Conservation (phyloP, 2,329 filamentous ascomycete genomes). For the Aspergillus sp. region DNA sequence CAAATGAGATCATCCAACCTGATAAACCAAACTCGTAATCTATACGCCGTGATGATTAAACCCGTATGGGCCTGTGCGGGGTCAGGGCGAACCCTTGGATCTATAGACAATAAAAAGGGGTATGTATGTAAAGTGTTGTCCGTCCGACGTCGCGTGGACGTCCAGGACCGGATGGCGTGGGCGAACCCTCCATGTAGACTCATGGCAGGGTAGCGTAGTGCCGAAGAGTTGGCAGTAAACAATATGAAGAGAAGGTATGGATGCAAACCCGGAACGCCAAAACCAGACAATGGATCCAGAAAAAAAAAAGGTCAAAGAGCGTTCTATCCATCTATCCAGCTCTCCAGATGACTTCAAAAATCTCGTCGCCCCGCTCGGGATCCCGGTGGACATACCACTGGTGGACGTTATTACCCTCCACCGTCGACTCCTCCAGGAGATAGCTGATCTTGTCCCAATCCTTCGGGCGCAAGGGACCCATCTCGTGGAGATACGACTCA, state of each 20-base stretch:
- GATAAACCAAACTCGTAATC: slow-evolving; percentile 17
- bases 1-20: slow-evolving; percentile 13
- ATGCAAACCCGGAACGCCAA: neutral
- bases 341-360: slow-evolving; percentile 42
- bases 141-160: neutral
- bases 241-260: neutral
- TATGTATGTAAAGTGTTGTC: slow-evolving; percentile 4
- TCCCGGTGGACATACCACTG: slow-evolving; percentile 56
- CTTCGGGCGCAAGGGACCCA: slow-evolving; percentile 51
- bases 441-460: slow-evolving; percentile 54
- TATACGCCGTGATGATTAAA: slow-evolving; percentile 16
- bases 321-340: slow-evolving; percentile 7
- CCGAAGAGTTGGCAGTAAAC: neutral
- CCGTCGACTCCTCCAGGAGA: slow-evolving; percentile 46
- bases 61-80: slow-evolving; percentile 5
- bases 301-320: neutral
- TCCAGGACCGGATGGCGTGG: neutral
- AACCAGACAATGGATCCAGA: neutral
- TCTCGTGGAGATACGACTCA: slow-evolving; percentile 51
- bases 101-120: slow-evolving; percentile 10
- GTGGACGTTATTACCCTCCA: slow-evolving; percentile 46
- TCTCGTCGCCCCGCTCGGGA: slow-evolving; percentile 37
- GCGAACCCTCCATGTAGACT: neutral
- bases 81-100: slow-evolving; percentile 6
- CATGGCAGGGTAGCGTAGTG: neutral